phyloP scores from a whole-genome alignment of 2,329 filamentous ascomycete species.

The Stylonectria norvegica region DNA sequence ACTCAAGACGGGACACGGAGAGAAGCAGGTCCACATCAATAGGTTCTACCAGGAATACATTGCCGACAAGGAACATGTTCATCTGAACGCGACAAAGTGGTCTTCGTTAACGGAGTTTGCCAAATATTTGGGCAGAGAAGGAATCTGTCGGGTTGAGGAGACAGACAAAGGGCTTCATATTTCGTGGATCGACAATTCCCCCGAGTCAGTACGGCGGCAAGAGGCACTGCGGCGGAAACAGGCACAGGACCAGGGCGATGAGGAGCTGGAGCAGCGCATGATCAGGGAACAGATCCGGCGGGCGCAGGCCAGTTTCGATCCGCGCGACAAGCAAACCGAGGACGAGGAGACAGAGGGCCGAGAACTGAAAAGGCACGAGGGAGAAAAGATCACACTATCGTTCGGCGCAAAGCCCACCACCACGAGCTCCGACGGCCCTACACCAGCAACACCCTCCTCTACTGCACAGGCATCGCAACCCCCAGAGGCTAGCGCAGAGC shows the following conservation, averaged over 20 bases:
- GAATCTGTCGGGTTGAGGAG: constrained; percentile 87
- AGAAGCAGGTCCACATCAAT: constrained; percentile 86
- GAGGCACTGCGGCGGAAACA: constrained; percentile 83
- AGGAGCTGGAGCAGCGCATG: constrained; percentile 80
- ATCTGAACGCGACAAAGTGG: constrained; percentile 94
- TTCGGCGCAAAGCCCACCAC: constrained; percentile 51
- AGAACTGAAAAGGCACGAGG: constrained; percentile 59
- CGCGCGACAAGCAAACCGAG: constrained; percentile 37
- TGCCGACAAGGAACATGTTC: constrained; percentile 78
- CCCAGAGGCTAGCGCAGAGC: constrained; percentile 4
- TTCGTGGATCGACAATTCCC: constrained; percentile 87
- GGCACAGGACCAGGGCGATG: constrained; percentile 83
- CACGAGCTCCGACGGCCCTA: constrained; percentile 18
- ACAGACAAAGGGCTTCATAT: constrained; percentile 81
- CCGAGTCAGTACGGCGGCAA: constrained; percentile 74
- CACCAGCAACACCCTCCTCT: constrained; percentile 12
- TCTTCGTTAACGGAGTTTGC: constrained; percentile 84
- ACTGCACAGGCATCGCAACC: constrained; percentile 6
- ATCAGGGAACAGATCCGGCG: constrained; percentile 80
- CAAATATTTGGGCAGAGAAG: constrained; percentile 79
- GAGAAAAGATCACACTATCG: constrained; percentile 72
- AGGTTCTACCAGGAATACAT: constrained; percentile 96
- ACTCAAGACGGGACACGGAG: constrained; percentile 79
- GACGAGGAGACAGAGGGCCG: constrained; percentile 42
- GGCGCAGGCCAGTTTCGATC: constrained; percentile 55